Base-by-base conservation (phyloP, 768 basidiomycete species). In the Kwoniella sp. region DNA sequence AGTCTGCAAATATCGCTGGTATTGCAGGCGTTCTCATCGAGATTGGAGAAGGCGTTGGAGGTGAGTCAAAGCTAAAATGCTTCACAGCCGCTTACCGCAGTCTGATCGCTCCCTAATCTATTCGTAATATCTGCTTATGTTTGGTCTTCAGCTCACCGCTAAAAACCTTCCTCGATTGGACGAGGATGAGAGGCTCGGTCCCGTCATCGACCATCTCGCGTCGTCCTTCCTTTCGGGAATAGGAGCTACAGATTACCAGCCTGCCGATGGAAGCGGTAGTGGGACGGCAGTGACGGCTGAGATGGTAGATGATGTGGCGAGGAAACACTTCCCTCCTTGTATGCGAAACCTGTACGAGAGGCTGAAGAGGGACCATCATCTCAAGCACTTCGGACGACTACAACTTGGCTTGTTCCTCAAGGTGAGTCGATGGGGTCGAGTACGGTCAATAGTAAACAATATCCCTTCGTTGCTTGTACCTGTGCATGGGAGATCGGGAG, bases 341-440 rank as follows among this genome's bases (percentile, higher is more conserved):
- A 96, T 96, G 93, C 88, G 92, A 55, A 89, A 88, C 70, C 82
- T 96, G 58, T 93, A 97, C 75, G 90, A 90, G 58, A 87, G 83
- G 58, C 82, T 97, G 63, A 84, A 86, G 67, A 83, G 85, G 69
- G 90, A 92, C 78, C 86, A 87, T 55, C 95, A 97, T 78, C 82
- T 99, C 70, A 95, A 94, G 78, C 93, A 99, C 79, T 91, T 88
- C 81, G 95, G 90, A 12, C 85, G 96, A 30, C 81, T 96, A 69
- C 89, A 97, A 72, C 93, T 96, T 74, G 92, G 91, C 1, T 81
- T 99, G 31, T 99, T 99, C 83, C 83, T 99, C 74, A 99, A 99
- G 88, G 95, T 91, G 65, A 45, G 80, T 66, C 4, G 34, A 20
- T 28, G 12, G 20, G 22, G 12, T 20, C 1, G 25, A 29, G 26